phyloP scores from a whole-genome alignment of 2,329 filamentous ascomycete species.

The Calonectria montana region DNA sequence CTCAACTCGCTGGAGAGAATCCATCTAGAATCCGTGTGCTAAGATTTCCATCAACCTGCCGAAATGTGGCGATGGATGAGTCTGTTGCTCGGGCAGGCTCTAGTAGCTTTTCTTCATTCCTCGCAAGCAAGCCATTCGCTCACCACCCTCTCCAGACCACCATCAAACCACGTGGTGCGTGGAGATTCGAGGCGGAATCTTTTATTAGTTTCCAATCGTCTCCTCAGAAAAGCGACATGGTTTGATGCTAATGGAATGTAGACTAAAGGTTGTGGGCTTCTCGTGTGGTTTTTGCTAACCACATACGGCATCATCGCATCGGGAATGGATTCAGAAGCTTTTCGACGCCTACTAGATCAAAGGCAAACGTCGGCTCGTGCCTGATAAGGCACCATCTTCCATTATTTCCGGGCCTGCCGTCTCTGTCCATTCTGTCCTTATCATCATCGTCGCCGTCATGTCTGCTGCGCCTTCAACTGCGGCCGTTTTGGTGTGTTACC shows the following conservation, averaged over 20 bases:
- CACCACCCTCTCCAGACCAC: neutral
- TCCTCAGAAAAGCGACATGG: neutral
- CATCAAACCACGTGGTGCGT: neutral
- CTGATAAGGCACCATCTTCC: constrained; percentile 1
- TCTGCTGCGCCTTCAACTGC: neutral
- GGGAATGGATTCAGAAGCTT: neutral
- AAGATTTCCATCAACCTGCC: neutral
- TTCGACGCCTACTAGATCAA: neutral
- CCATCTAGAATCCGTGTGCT: neutral
- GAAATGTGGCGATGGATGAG: neutral
- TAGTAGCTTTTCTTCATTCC: neutral
- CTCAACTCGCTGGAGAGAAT: no score
- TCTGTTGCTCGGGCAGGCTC: neutral
- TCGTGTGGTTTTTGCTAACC: neutral
- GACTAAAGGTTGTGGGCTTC: neutral
- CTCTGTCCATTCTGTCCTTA: neutral
- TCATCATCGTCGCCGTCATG: neutral
- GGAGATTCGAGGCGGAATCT: neutral
- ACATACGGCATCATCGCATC: neutral
- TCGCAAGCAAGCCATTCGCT: neutral
- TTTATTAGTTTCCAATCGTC: neutral
- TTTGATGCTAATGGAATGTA: neutral
- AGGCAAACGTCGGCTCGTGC: neutral
- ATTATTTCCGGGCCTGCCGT: neutral
- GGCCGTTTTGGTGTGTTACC: neutral